A percentile compares a stretch with the other conserved stretches of the same genome.
phyloP scores from a whole-genome alignment of 306 rosid genomes.

The Carpinus fangiana region DNA sequence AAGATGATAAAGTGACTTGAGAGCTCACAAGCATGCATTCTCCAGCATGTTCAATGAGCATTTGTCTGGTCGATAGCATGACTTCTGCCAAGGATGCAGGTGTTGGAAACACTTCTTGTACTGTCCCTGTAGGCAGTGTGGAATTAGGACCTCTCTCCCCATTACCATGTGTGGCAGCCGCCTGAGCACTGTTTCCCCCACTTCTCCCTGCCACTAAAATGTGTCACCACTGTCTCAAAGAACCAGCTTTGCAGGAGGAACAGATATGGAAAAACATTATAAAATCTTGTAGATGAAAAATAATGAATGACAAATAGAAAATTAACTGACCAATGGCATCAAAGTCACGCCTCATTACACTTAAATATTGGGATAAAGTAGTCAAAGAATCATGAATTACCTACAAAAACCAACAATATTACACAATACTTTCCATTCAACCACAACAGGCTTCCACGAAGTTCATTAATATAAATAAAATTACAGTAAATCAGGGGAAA shows the following conservation, averaged over 20 bases:
- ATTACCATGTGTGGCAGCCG: constrained; percentile 36
- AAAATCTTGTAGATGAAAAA: constrained; percentile 1
- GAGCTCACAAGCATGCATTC: constrained; percentile 73
- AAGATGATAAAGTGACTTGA: constrained; percentile 14
- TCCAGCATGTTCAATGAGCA: constrained; percentile 68
- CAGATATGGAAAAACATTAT: constrained; percentile 19
- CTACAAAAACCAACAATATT: constrained; percentile 47
- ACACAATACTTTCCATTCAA: constrained; percentile 8
- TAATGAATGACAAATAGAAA: neutral
- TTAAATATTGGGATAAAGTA: constrained; percentile 73
- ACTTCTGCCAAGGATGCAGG: constrained; percentile 91
- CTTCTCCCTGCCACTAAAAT: constrained; percentile 62
- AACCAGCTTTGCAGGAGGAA: constrained; percentile 18
- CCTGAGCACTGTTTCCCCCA: constrained; percentile 51
- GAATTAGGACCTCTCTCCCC: constrained; percentile 53
- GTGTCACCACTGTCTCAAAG: constrained; percentile 30
- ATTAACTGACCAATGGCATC: constrained; percentile 68
- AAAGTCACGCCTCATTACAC: constrained; percentile 63
- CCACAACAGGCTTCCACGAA: neutral
- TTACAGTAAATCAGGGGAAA: constrained; percentile 18
- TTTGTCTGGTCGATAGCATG: constrained; percentile 68
- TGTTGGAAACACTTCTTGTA: constrained; percentile 60
- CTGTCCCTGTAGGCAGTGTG: constrained; percentile 38
- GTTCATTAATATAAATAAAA: neutral
- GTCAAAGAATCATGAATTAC: constrained; percentile 93